phyloP scores from a whole-genome alignment of 2,329 filamentous ascomycete genomes.

The Penicillium aurantiogriseum region DNA sequence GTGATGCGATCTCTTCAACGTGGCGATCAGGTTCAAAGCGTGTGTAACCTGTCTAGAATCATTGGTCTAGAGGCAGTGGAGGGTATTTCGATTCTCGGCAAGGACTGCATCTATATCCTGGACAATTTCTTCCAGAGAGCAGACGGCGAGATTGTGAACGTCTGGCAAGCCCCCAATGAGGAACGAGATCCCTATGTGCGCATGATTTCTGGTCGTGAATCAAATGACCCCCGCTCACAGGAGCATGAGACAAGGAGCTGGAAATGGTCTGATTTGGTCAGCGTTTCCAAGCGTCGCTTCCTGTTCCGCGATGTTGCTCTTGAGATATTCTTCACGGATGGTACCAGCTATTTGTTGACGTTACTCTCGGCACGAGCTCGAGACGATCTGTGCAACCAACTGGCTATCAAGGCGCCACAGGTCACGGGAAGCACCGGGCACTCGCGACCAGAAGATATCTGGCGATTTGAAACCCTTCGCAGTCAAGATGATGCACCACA shows the following conservation, averaged over 20 bases:
- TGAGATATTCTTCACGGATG: slow-evolving; percentile 97
- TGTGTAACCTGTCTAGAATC: slow-evolving; percentile 93
- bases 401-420: slow-evolving; percentile 77
- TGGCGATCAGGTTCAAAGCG: slow-evolving; percentile 86
- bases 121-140: slow-evolving; percentile 95
- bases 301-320: slow-evolving; percentile 92
- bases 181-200: slow-evolving; percentile 94
- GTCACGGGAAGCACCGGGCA: slow-evolving; percentile 67
- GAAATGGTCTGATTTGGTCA: slow-evolving; percentile 93
- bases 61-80: slow-evolving; percentile 91
- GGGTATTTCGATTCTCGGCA: slow-evolving; percentile 88
- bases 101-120: slow-evolving; percentile 87
- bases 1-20: slow-evolving; percentile 91
- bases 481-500: slow-evolving; percentile 63
- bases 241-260: slow-evolving; percentile 86
- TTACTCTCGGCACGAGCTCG: slow-evolving; percentile 70
- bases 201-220: slow-evolving; percentile 79
- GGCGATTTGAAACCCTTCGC: slow-evolving; percentile 84
- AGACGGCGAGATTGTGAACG: slow-evolving; percentile 94
- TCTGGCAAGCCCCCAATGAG: slow-evolving; percentile 86
- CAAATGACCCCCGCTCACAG: slow-evolving; percentile 55
- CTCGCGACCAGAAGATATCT: slow-evolving; percentile 79
- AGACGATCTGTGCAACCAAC: slow-evolving; percentile 76
- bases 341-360: slow-evolving; percentile 89
- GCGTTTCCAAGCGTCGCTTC: slow-evolving; percentile 92